Evolutionary conservation across 768 basidiomycete genomes (phyloP), one percentile per base, ranked within the genome.

Genomic region (Suillus subluteus): DNA sequence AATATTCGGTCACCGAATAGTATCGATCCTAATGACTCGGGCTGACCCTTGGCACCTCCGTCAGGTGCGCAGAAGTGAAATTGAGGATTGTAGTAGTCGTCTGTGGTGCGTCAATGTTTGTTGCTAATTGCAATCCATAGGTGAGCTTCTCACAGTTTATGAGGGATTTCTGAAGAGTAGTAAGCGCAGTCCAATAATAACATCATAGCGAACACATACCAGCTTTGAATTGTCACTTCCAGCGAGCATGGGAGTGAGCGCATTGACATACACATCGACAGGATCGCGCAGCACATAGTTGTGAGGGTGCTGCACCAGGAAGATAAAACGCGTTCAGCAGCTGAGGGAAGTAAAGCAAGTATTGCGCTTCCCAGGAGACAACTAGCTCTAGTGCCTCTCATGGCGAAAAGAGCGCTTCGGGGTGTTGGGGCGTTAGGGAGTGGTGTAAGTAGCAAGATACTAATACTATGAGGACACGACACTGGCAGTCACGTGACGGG

Each of bases 1-100:
- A 95, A 94, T 71, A 99, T 95, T 69, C 97, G 85, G 82, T 98
- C 97, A 18, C 97, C 97, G 70, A 98, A 98, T n/a, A 99, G 81
- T 72, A 98, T 96, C 21, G 94, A 94, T 7, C 97, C 97, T 35
- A 98, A 81, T 1, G 89, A 91, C 77, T 96, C 96, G 4, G 94
- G 91, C 74, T 90, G 89, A 71, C 86, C 87, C 74, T 87, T 77
- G 26, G 88, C 84, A 12, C 94, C 96, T 23, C 81, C 90, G 50
- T 83, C 79, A 32, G 97, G 97, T 66, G 86, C 74, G 74, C 97
- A 99, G 78, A 98, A 98, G 68, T 88, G 88, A 68, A 98, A 92
- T 63, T 83, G 83, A 2, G 90, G 86, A 73, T 96, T 87, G 78
- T 98, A 99, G 79, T 97, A 98, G 77, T 99, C 97, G 76, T 97